Conservation (phyloP, 2,329 filamentous ascomycete species). For the Zalaria sp. region DNA sequence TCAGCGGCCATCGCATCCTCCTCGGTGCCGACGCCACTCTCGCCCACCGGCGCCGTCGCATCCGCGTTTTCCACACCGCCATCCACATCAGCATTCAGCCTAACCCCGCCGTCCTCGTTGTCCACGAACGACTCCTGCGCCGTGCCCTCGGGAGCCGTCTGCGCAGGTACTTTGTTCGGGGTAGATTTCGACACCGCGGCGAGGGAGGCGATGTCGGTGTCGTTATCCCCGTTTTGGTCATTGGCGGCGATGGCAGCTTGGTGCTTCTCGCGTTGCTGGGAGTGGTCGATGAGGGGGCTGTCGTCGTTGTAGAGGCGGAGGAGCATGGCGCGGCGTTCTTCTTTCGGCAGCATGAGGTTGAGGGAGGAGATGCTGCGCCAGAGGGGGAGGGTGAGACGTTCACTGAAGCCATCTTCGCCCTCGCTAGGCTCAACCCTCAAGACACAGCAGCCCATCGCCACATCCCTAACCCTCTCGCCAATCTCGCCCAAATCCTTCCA, state of each 20-base stretch:
- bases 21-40: conserved; percentile 11
- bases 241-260: not conserved
- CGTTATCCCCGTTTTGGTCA: not conserved
- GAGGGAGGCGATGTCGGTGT: not conserved
- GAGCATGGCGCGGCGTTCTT: conserved; percentile 83
- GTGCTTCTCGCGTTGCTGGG: conserved; percentile 8
- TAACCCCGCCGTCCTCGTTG: conserved; percentile 6
- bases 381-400: conserved; percentile 77
- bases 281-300: conserved; percentile 63
- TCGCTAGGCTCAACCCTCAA: conserved; percentile 57
- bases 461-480: conserved; percentile 62
- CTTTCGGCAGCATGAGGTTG: conserved; percentile 97
- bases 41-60: conserved; percentile 10
- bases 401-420: conserved; percentile 41
- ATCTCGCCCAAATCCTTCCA: conserved; percentile 76
- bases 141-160: conserved; percentile 20
- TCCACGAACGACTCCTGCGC: conserved; percentile 13
- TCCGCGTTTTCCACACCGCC: conserved; percentile 16
- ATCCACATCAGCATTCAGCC: conserved; percentile 11
- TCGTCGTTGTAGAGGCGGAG: conserved; percentile 83
- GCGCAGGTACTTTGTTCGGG: not conserved
- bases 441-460: conserved; percentile 85
- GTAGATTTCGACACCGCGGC: not conserved
- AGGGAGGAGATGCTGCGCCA: conserved; percentile 88
- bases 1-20: conserved; percentile 24